A percentile compares a stretch with the other conserved stretches of the same genome.
phyloP scores from a whole-genome alignment of 2,329 filamentous ascomycete genomes.

The Diaporthe nobilis region DNA sequence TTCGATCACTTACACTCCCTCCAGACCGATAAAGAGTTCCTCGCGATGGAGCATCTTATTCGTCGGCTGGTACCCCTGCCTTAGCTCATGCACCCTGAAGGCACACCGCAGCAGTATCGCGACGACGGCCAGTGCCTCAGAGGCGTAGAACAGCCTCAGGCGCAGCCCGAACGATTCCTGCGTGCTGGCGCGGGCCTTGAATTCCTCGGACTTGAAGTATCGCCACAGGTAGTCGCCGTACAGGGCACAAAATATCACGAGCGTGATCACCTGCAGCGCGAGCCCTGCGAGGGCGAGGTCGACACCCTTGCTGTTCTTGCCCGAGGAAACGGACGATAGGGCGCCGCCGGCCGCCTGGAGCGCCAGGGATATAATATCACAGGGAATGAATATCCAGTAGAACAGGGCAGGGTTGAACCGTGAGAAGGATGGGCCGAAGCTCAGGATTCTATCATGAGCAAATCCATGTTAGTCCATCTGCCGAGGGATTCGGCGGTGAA shows the following conservation, averaged over 20 bases:
- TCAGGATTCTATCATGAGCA: constrained; percentile 52
- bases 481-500: not conserved
- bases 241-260: constrained; percentile 65
- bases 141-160: constrained; percentile 65
- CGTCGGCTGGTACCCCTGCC: constrained; percentile 72
- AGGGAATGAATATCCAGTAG: constrained; percentile 64
- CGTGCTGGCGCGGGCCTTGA: not conserved
- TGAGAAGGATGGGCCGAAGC: constrained; percentile 55
- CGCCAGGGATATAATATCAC: constrained; percentile 67
- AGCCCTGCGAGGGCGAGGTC: constrained; percentile 68
- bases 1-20: constrained; percentile 35
- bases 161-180: constrained; percentile 40
- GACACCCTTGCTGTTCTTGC: constrained; percentile 62
- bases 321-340: constrained; percentile 60
- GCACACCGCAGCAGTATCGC: constrained; percentile 73
- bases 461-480: not conserved
- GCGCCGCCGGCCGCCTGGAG: constrained; percentile 70
- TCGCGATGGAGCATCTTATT: constrained; percentile 52
- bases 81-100: constrained; percentile 76
- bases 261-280: constrained; percentile 69
- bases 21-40: constrained; percentile 44
- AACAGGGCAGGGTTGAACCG: constrained; percentile 58
- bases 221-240: constrained; percentile 64
- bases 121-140: constrained; percentile 67
- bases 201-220: constrained; percentile 48